These are phyloP conservation scores for Xerocomus nothofagi DNA, from an alignment of 1,284 basidiomycete species.

Conservation along the genomic window DNA sequence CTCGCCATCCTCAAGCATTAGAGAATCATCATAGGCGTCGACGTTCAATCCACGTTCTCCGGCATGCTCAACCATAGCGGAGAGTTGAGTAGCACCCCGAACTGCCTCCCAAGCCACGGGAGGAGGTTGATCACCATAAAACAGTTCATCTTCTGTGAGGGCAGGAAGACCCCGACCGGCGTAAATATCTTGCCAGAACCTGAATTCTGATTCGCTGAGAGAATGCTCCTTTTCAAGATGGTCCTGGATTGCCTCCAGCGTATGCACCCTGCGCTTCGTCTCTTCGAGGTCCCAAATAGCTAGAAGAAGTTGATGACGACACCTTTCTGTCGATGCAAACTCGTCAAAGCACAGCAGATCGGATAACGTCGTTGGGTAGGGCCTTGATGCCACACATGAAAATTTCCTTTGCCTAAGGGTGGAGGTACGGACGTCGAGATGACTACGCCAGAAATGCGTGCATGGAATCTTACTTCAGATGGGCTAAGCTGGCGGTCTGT, in stretches of 20 bases:
- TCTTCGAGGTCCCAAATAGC: conserved; percentile 2
- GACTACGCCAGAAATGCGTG: not conserved
- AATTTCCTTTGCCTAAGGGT: not conserved
- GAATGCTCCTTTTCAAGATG: not conserved
- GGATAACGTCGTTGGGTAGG: not conserved
- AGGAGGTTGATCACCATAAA: not conserved
- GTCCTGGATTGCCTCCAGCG: not conserved
- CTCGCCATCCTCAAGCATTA: too few species aligned
- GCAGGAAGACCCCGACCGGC: not conserved
- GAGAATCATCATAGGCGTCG: not conserved
- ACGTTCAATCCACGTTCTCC: not conserved
- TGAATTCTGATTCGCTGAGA: not conserved
- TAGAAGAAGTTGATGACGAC: not conserved
- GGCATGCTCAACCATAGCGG: not conserved
- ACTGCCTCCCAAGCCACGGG: not conserved
- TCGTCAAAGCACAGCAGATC: not conserved
- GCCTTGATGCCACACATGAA: not conserved
- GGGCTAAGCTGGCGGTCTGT: not conserved
- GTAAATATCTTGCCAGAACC: not conserved
- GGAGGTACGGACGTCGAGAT: not conserved
- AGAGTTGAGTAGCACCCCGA: not conserved
- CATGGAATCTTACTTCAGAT: not conserved
- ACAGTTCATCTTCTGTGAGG: not conserved
- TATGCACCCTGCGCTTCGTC: not conserved
- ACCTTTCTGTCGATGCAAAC: not conserved